Evolutionary conservation across 108 stramenopile genomes (phyloP), one percentile per base, ranked within the genome.

Genomic region (Nitzschia inconspicua): DNA sequence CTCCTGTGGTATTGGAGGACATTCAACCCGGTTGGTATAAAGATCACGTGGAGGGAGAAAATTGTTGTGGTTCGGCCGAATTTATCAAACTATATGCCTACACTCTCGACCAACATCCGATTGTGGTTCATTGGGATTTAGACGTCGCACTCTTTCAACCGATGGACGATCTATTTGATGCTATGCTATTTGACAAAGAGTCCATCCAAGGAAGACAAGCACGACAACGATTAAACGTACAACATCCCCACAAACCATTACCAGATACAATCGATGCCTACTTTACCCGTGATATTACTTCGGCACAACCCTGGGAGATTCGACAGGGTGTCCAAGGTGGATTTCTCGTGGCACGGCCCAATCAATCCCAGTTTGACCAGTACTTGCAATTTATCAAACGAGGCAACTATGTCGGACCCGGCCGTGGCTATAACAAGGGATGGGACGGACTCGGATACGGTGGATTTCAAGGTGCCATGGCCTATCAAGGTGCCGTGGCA

Each of bases 391-490:
- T 82, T 20, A 89, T 89, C 36, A 59, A 56, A 19, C 70, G 78
- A 31, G 84, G 82, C 20, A 72, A 89, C 47, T 89, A 79, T 39
- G 57, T 63, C 7, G 11, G 36, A 8, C 59, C 35, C 14, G 88
- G 87, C 3, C 68, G 76, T n/a, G 75, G 78, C 2, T 20, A 64
- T 1, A 69, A 61, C 11, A 63, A 63, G 32, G 87, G 87, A 2
- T 88, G 87, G 87, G 75, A 67, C 23, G 82, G 77, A 0, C 29
- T 66, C 29, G 86, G 86, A 29, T 84, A 84, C 46, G 84, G 84
- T 22, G 84, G 82, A 10, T 82, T 80, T 23, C 76, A 78, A 24
- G 87, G 87, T n/a, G 76, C 81, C 29, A 88, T 88, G 87, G 83
- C 87, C 9, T 75, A 75, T 59, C 87, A 88, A 51, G 87, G 87